Base-by-base conservation (phyloP, 306 rosid species). In the Astragalus glycyphyllos region DNA sequence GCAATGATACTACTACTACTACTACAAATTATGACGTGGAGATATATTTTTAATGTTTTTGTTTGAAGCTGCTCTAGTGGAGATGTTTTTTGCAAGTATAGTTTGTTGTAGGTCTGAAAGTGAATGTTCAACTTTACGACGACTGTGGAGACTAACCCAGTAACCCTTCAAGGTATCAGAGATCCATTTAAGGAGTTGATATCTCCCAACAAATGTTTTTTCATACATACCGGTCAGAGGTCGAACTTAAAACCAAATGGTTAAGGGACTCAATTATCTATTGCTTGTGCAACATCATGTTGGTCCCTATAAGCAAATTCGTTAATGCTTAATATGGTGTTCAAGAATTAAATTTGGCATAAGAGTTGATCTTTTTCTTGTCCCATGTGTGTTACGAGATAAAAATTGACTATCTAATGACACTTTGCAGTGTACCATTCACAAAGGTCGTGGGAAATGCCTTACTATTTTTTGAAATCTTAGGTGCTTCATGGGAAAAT, bases 31-130 rank as follows among this genome's bases (percentile, higher is more conserved):
- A 68, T 49, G 37, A 16, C 61, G 8, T 71, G 55, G 12, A 44
- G 9, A 46, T 6, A 26, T 37, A 20, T 58, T 60, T 35, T 17
- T 61, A 38, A 7, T 37, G 69, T 45, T 10, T 41, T 20, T 65
- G 77, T 65, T 16, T 11, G 29, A 48, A 11, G 65, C 65, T 54
- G 42, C 68, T 41, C 38, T 9, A 29, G 37, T 41, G 56, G 16
- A 29, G 37, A 9, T 68, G 53, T 63, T 47, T 67, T 48, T 38
- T 70, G 29, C 68, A 16, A 8, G 14, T 26, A 37, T 3, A 44
- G 17, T 13, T n/a, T 46, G 17, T 6, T 32, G 65, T 11, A 11
- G 29, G 15, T 40, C 11, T 64, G 15, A 5, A n/a, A 42, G 2
- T 4, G 16, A 38, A 20, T 63, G 44, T 11, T 29, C 6, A 29